These are phyloP conservation scores for Pseudocercospora vitis DNA, from an alignment of 2,329 filamentous ascomycete genomes.

Conservation along the genomic window DNA sequence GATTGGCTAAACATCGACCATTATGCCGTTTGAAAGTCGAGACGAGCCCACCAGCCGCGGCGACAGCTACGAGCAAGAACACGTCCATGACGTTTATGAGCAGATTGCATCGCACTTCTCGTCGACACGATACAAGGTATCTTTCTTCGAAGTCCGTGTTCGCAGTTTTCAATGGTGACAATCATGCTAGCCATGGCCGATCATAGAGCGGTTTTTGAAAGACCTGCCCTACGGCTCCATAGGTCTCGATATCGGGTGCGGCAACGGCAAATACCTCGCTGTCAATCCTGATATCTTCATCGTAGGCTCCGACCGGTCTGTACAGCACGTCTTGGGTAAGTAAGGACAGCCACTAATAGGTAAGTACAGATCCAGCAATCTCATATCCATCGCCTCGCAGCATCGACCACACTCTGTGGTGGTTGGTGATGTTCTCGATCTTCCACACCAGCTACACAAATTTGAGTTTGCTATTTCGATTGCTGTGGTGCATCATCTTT, in stretches of 20 bases:
- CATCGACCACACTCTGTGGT: conserved; percentile 65
- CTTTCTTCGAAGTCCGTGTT: no score
- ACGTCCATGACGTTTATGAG: conserved; percentile 92
- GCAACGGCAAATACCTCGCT: conserved; percentile 91
- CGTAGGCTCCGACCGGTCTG: conserved; percentile 79
- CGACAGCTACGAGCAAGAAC: conserved; percentile 72
- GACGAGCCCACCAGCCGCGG: conserved; percentile 32
- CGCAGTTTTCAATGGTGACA: not conserved
- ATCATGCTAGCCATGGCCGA: conserved; percentile 79
- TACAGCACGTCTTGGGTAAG: conserved; percentile 7
- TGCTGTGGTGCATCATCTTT: conserved; percentile 91
- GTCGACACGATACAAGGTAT: conserved; percentile 69
- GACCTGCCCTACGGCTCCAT: conserved; percentile 67
- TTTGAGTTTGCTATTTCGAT: conserved; percentile 94
- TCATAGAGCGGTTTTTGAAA: conserved; percentile 76
- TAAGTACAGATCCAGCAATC: conserved; percentile 55
- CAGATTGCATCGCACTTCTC: conserved; percentile 83
- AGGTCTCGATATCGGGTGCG: conserved; percentile 89
- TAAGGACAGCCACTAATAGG: conserved; percentile 19
- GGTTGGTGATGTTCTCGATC: conserved; percentile 77
- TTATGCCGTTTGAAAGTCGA: not conserved
- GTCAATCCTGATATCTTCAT: conserved; percentile 78
- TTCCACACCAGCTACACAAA: conserved; percentile 67
- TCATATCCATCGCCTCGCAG: conserved; percentile 58
- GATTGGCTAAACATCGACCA: not conserved